Percentiles rank a stretch among this genome's conserved stretches.
Evolutionary conservation across 2,329 filamentous ascomycete species (phyloP).

Genomic region (Bipolaris sorokiniana): DNA sequence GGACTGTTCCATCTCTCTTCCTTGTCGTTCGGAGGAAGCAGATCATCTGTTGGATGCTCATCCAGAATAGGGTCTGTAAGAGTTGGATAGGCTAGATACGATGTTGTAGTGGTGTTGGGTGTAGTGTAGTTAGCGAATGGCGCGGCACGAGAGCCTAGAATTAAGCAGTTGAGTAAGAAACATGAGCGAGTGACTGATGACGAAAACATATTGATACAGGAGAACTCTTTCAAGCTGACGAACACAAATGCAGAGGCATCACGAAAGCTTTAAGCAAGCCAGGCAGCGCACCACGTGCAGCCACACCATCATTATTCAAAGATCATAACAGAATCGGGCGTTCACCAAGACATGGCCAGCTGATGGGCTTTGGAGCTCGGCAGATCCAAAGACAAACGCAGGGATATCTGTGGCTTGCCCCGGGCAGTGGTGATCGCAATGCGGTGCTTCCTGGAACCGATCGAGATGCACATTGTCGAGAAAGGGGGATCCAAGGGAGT

Average conservation of each 20-base stretch:
- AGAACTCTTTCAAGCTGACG: not conserved
- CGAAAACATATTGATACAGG: constrained; percentile 15
- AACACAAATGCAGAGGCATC: not conserved
- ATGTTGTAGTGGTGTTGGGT: not conserved
- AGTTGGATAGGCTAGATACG: constrained; percentile 1
- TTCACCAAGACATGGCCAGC: constrained; percentile 11
- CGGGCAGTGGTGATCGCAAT: constrained; percentile 4
- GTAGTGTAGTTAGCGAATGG: constrained; percentile 10
- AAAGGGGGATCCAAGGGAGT: constrained; percentile 5
- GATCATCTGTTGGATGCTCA: constrained; percentile 8
- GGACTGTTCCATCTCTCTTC: constrained; percentile 42
- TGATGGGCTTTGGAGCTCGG: constrained; percentile 1
- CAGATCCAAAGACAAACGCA: constrained; percentile 13
- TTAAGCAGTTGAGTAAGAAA: constrained; percentile 8
- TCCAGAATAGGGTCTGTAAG: not conserved
- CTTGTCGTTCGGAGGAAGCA: constrained; percentile 3
- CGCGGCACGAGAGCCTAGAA: constrained; percentile 4
- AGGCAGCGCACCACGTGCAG: not conserved
- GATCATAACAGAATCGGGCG: constrained; percentile 4
- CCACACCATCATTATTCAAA: constrained; percentile 1
- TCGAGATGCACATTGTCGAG: constrained; percentile 4
- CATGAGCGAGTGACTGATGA: constrained; percentile 9
- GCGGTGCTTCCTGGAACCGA: constrained; percentile 6
- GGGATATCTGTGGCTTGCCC: constrained; percentile 5
- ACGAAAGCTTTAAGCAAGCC: constrained; percentile 6